Evolutionary conservation across 2,329 filamentous ascomycete species (phyloP).

Genomic region (Colletotrichum sp.): DNA sequence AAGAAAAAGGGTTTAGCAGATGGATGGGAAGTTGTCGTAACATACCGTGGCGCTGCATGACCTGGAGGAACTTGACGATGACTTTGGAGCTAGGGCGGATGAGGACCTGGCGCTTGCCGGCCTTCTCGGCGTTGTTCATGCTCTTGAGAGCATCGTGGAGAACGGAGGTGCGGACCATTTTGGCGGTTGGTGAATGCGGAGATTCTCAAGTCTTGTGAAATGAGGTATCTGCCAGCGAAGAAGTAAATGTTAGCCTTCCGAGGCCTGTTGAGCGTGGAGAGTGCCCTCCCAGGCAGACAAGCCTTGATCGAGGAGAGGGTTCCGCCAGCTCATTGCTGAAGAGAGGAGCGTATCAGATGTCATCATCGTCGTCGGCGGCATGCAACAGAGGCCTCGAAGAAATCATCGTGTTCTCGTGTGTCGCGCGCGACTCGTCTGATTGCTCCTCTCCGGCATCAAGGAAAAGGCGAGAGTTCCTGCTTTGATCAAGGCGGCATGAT

Average conservation of each 20-base stretch:
- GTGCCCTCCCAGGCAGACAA: conserved; percentile 60
- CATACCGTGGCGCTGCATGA: conserved; percentile 99
- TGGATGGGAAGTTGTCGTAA: conserved; percentile 31
- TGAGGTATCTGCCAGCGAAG: conserved; percentile 66
- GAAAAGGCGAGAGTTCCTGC: conserved; percentile 46
- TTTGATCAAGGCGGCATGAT: conserved; percentile 30
- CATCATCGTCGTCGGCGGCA: conserved; percentile 29
- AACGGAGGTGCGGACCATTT: conserved; percentile 99
- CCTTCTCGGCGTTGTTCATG: conserved; percentile 99
- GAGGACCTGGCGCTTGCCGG: conserved; percentile 98
- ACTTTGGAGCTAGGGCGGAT: conserved; percentile 99
- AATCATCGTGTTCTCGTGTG: conserved; percentile 2
- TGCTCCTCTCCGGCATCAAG: conserved; percentile 66
- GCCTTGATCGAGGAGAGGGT: conserved; percentile 58
- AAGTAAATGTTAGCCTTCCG: conserved; percentile 63
- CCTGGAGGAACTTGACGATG: conserved; percentile 98
- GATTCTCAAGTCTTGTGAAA: conserved; percentile 80
- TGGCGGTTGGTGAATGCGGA: conserved; percentile 68
- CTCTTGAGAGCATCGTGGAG: conserved; percentile 98
- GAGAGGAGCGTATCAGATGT: conserved; percentile 64
- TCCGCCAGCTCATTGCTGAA: conserved; percentile 71
- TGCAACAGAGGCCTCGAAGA: not conserved
- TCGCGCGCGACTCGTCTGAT: conserved; percentile 49
- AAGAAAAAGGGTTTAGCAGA: not conserved
- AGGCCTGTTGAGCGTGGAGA: conserved; percentile 69